Conservation (phyloP, 2,329 filamentous ascomycete species). For the Chalara sp. region DNA sequence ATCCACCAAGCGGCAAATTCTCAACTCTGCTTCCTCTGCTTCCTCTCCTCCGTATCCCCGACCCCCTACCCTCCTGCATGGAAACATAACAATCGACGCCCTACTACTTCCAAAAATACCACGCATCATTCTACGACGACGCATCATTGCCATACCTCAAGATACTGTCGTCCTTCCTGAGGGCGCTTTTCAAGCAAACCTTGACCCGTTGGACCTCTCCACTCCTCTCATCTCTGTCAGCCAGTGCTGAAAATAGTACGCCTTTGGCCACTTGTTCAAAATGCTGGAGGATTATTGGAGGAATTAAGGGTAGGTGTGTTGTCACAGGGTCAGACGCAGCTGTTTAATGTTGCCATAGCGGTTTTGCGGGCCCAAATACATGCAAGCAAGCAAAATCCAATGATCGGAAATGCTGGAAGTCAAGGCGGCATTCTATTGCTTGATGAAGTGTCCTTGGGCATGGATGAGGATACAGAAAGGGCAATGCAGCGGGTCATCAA, state of each 20-base stretch:
- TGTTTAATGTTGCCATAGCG: slow-evolving; percentile 41
- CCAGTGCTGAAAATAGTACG: slow-evolving; percentile 7
- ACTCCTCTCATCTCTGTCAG: slow-evolving; percentile 13
- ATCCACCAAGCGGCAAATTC: slow-evolving; percentile 33
- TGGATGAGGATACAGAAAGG: slow-evolving; percentile 50
- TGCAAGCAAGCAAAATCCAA: slow-evolving; percentile 1
- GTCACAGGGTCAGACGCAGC: slow-evolving; percentile 40
- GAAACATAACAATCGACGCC: slow-evolving; percentile 39
- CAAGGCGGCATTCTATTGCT: slow-evolving; percentile 7
- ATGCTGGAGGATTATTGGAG: slow-evolving; percentile 30
- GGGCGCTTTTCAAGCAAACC: slow-evolving; percentile 34
- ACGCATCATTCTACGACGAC: slow-evolving; percentile 36
- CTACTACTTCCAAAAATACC: slow-evolving; percentile 31
- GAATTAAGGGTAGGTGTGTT: slow-evolving; percentile 27
- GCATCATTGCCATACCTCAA: slow-evolving; percentile 46
- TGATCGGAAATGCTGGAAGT: neutral
- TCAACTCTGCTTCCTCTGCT: slow-evolving; percentile 33
- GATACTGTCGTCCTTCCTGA: slow-evolving; percentile 45
- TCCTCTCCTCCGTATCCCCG: slow-evolving; percentile 33
- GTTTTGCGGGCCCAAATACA: slow-evolving; percentile 29
- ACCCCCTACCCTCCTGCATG: slow-evolving; percentile 22
- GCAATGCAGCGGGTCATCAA: slow-evolving; percentile 48
- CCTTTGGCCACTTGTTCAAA: slow-evolving; percentile 7
- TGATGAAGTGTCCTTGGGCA: slow-evolving; percentile 28
- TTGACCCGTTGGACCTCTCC: slow-evolving; percentile 33